Conservation (phyloP, 2,329 filamentous ascomycete species). For the Colletotrichum sp. region DNA sequence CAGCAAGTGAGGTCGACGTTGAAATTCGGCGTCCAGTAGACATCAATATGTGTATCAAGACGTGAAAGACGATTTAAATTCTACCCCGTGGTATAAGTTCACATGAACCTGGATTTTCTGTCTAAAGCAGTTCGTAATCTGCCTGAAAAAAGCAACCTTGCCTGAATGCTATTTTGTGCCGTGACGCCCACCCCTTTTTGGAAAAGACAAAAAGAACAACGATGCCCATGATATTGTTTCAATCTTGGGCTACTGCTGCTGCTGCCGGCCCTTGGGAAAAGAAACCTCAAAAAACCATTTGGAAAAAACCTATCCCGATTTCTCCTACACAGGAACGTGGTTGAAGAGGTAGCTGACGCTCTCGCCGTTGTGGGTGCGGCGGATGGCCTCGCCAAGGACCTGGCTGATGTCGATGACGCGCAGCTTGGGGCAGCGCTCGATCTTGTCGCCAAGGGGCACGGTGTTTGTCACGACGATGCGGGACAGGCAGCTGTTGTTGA, state of each 20-base stretch:
- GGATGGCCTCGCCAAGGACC: constrained; percentile 69
- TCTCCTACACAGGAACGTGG: constrained; percentile 44
- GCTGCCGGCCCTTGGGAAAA: background rate
- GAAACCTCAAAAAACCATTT: background rate
- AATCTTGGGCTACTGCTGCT: background rate
- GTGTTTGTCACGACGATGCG: constrained; percentile 89
- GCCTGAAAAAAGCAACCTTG: background rate
- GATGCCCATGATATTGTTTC: background rate
- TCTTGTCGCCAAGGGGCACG: constrained; percentile 68
- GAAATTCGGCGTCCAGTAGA: background rate
- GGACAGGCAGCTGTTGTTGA: constrained; percentile 79
- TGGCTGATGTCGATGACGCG: constrained; percentile 92
- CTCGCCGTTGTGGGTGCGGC: constrained; percentile 68
- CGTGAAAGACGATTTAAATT: background rate
- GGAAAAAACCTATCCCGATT: background rate
- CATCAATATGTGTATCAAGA: background rate
- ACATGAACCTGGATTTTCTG: background rate
- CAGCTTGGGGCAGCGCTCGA: constrained; percentile 77
- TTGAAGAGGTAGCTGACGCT: constrained; percentile 62
- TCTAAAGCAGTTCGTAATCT: background rate
- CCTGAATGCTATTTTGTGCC: constrained; percentile 1
- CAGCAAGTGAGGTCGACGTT: background rate
- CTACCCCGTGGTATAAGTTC: background rate
- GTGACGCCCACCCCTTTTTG: background rate
- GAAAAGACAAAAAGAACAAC: background rate